These are phyloP conservation scores for Poronia punctata DNA, from an alignment of 495 filamentous ascomycete genomes.

Conservation along the genomic window DNA sequence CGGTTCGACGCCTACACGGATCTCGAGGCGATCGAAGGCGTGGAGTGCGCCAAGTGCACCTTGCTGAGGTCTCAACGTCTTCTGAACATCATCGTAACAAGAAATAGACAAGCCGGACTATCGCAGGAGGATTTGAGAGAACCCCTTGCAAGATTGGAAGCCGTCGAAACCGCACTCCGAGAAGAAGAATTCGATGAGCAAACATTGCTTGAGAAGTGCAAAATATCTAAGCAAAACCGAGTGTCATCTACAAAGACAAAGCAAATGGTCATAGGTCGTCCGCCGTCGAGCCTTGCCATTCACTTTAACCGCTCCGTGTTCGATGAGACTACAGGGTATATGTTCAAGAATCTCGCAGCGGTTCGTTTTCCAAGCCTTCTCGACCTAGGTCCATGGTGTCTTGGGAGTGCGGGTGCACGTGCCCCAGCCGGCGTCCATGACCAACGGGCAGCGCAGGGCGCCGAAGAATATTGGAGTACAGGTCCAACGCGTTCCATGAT, in stretches of 20 bases:
- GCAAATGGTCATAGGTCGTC: constrained; percentile 75
- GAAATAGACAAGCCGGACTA: constrained; percentile 11
- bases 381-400: constrained; percentile 71
- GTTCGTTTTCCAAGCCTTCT: constrained; percentile 69
- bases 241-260: constrained; percentile 75
- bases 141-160: constrained; percentile 45
- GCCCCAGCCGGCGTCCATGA: not conserved
- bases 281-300: constrained; percentile 70
- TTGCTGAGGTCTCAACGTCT: constrained; percentile 44
- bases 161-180: constrained; percentile 62
- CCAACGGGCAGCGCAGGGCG: constrained; percentile 11
- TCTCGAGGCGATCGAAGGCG: constrained; percentile 75
- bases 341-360: constrained; percentile 73
- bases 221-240: constrained; percentile 60
- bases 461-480: constrained; percentile 58
- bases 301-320: constrained; percentile 92
- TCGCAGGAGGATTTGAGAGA: constrained; percentile 16
- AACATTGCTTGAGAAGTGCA: constrained; percentile 63
- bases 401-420: constrained; percentile 44
- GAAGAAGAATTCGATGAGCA: constrained; percentile 75
- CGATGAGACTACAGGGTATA: constrained; percentile 67
- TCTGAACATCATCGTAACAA: constrained; percentile 31
- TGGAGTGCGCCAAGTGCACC: constrained; percentile 90
- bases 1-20: constrained; percentile 80
- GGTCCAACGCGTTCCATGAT: constrained; percentile 66